Evolutionary conservation across 1,284 basidiomycete genomes (phyloP).

Genomic region (Lignosus rhinocerotis): DNA sequence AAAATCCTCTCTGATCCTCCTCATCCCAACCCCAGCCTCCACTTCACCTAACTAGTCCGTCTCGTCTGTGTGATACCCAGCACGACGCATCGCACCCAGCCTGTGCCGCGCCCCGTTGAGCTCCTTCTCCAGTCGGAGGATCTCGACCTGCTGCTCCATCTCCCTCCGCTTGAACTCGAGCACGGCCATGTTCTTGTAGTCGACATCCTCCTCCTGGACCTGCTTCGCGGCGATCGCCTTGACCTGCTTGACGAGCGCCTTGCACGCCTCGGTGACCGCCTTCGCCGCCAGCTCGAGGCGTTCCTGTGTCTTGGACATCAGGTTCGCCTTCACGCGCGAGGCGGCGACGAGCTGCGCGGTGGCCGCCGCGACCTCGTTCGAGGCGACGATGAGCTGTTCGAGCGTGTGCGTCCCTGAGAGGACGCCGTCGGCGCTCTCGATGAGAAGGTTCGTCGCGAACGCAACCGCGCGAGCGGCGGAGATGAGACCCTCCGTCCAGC

Average conservation of each 20-base stretch:
- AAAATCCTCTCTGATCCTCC: slow-evolving; percentile 1
- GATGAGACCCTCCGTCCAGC: slow-evolving; percentile 99
- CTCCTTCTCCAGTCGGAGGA: slow-evolving; percentile 95
- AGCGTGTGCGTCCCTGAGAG: slow-evolving; percentile 94
- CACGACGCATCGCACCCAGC: slow-evolving; percentile 87
- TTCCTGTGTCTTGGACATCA: slow-evolving; percentile 99
- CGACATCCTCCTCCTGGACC: slow-evolving; percentile 76
- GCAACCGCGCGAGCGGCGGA: slow-evolving; percentile 98
- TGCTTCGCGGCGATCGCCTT: slow-evolving; percentile 91
- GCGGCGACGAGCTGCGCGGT: slow-evolving; percentile 99
- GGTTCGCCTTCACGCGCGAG: slow-evolving; percentile 95
- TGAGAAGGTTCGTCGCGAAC: slow-evolving; percentile 94
- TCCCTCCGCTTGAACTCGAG: slow-evolving; percentile 97
- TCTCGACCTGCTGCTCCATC: slow-evolving; percentile 99
- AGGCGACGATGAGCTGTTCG: slow-evolving; percentile 98
- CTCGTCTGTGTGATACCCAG: slow-evolving; percentile 86
- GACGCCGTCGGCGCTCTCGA: slow-evolving; percentile 97
- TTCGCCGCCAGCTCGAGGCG: slow-evolving; percentile 95
- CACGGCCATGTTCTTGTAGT: slow-evolving; percentile 91
- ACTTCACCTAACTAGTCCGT: slow-evolving; percentile 26
- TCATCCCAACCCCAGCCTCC: neutral
- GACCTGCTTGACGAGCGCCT: slow-evolving; percentile 94
- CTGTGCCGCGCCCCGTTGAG: slow-evolving; percentile 85
- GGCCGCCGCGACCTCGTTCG: slow-evolving; percentile 95
- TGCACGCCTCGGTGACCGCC: slow-evolving; percentile 98